A percentile compares a stretch with the other conserved stretches of the same genome.
Conservation (phyloP, 352 stramenopile species). For the Phytopythium vexans region DNA sequence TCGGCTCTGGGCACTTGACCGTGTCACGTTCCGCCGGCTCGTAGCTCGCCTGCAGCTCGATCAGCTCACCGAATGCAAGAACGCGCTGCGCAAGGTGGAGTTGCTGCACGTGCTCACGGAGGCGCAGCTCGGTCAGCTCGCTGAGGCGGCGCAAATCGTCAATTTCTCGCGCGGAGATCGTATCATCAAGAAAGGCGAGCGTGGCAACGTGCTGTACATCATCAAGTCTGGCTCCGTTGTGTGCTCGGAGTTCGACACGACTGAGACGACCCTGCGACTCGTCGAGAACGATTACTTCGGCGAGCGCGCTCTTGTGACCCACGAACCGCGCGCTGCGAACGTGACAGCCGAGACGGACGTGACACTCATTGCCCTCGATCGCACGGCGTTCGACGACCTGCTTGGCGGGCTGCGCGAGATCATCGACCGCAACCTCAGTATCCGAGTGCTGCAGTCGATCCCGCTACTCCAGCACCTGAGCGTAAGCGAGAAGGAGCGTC, state of each 20-base stretch:
- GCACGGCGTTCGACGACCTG: conserved; percentile 92
- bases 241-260: conserved; percentile 49
- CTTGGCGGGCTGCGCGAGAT: conserved; percentile 91
- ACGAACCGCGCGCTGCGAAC: conserved; percentile 87
- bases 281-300: conserved; percentile 90
- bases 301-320: conserved; percentile 88
- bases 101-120: conserved; percentile 54
- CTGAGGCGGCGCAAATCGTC: conserved; percentile 63
- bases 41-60: conserved; percentile 76
- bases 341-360: conserved; percentile 78
- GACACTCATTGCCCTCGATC: conserved; percentile 82
- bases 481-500: conserved; percentile 50
- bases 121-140: conserved; percentile 53
- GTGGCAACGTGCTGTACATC: conserved; percentile 83
- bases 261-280: conserved; percentile 29
- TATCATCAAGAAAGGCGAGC: conserved; percentile 84
- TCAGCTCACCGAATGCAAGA: conserved; percentile 62
- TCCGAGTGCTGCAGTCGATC: conserved; percentile 72
- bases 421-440: conserved; percentile 87
- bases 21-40: conserved; percentile 81
- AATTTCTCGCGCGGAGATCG: conserved; percentile 63
- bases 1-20: conserved; percentile 82
- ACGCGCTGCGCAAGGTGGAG: conserved; percentile 54
- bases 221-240: conserved; percentile 71
- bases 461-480: conserved; percentile 70